phyloP scores from a whole-genome alignment of 2,329 filamentous ascomycete genomes.

The Ustulina deusta region DNA sequence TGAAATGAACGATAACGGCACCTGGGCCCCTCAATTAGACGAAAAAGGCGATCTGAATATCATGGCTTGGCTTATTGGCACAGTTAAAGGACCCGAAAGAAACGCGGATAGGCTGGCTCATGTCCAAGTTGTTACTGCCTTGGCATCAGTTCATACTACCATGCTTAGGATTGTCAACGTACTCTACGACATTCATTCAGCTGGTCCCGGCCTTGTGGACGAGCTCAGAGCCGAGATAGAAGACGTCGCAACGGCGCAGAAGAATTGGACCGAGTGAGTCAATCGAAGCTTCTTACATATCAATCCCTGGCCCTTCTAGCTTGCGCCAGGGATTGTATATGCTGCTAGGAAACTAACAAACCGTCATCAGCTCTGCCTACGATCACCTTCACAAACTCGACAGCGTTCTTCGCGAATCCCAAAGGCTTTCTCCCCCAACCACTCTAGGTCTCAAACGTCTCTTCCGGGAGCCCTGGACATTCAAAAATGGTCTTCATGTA shows the following conservation, averaged over 20 bases:
- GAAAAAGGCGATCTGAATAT: slow-evolving; percentile 24
- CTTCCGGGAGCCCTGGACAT: slow-evolving; percentile 27
- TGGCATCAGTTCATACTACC: slow-evolving; percentile 34
- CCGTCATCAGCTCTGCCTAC: too few species aligned
- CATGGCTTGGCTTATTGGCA: slow-evolving; percentile 26
- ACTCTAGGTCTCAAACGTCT: slow-evolving; percentile 34
- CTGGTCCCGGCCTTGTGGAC: not conserved
- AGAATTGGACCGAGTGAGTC: too few species aligned
- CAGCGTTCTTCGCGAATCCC: slow-evolving; percentile 38
- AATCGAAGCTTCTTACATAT: too few species aligned
- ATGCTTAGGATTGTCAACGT: slow-evolving; percentile 33
- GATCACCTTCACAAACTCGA: slow-evolving; percentile 35
- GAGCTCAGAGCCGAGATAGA: slow-evolving; percentile 5
- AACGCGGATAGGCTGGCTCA: slow-evolving; percentile 27
- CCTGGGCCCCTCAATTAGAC: not conserved
- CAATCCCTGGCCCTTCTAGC: too few species aligned
- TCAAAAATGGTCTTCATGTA: slow-evolving; percentile 18
- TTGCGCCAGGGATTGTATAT: too few species aligned
- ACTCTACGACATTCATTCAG: slow-evolving; percentile 19
- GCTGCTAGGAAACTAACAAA: too few species aligned
- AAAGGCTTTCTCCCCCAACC: slow-evolving; percentile 30
- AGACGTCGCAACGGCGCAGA: too few species aligned
- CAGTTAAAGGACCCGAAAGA: slow-evolving; percentile 27
- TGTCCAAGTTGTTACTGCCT: slow-evolving; percentile 20
- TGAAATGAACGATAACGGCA: too few species aligned